Evolutionary conservation across 148 eudicot species (phyloP), one percentile per base, ranked within the genome.

Genomic region (Camellia lanceoleosa): DNA sequence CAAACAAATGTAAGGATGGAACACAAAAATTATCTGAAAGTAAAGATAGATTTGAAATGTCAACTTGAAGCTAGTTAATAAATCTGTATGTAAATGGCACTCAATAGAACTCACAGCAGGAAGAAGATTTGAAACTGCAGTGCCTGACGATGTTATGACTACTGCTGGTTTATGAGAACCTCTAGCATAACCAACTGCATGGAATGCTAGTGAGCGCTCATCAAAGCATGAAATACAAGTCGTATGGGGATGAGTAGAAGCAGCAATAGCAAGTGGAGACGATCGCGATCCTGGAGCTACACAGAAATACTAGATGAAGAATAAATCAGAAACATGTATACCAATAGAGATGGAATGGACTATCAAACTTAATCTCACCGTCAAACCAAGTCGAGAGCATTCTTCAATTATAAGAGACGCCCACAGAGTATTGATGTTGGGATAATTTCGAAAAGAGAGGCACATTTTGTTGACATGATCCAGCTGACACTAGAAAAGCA

Each of bases 211-310:
- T 72, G 98, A 92, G 46, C 99, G 91, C 79, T 96, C 99, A 74
- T 96, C 99, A 83, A 85, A 91, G 90, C 99, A 96, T 73, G 88
- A 88, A 71, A 87, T 78, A 86, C 99, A 96, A 78, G 87, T 92
- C 12, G 90, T 89, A 68, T 74, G 87, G 76, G 97, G 89, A 85
- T 94, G 98, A 80, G 89, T 79, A 71, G 99, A 85, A 68, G 99
- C 99, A 83, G 98, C 98, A 84, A 96, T 82, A 56, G 99, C 90
- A 68, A 96, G 91, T 20, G 95, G 98, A 86, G 99, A 94, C 46
- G 99, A 96, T 71, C 99, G 87, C 83, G 97, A 96, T 74, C 99
- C 99, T 76, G 99, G 99, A 84, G 99, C 99, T 91, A 94, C 81
- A 83, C 99, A 96, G 85, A 96, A 93, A 83, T 96, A 94, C 98